These are phyloP conservation scores for Phallus indusiatus DNA, from an alignment of 768 basidiomycete species.

Conservation along the genomic window DNA sequence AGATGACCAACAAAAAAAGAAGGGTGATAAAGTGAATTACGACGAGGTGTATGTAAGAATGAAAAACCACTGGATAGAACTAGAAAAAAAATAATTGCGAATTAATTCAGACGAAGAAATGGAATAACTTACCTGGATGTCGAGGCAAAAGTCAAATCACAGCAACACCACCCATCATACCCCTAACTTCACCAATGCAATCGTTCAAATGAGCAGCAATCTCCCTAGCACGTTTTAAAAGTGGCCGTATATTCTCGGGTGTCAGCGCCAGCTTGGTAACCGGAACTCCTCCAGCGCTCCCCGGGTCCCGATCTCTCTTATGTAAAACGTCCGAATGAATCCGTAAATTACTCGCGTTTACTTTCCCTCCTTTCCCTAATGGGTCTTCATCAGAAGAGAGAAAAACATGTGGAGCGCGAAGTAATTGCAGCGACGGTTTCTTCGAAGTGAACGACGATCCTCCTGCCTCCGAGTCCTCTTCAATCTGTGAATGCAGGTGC, in stretches of 20 bases:
- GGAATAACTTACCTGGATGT: too few species aligned
- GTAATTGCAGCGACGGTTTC: neutral
- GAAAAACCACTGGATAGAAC: too few species aligned
- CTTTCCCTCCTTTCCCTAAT: too few species aligned
- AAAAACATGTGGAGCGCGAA: neutral
- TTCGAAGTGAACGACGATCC: neutral
- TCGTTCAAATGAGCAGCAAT: slow-evolving; percentile 55
- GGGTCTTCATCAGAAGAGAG: too few species aligned
- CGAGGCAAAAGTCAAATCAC: too few species aligned
- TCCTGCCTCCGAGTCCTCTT: too few species aligned
- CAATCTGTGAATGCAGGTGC: neutral
- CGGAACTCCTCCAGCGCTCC: neutral
- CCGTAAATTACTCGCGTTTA: neutral
- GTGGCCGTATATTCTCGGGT: slow-evolving; percentile 77
- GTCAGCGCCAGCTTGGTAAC: slow-evolving; percentile 60
- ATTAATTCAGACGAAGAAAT: too few species aligned
- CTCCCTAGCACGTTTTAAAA: slow-evolving; percentile 72
- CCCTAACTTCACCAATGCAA: slow-evolving; percentile 59
- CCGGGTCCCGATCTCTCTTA: too few species aligned
- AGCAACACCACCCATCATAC: slow-evolving; percentile 28
- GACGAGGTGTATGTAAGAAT: too few species aligned
- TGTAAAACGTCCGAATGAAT: neutral
- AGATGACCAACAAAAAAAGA: too few species aligned
- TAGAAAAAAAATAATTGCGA: too few species aligned
- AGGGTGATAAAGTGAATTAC: too few species aligned